Conservation (phyloP, 2,329 filamentous ascomycete species). For the Cladophialophora immunda region DNA sequence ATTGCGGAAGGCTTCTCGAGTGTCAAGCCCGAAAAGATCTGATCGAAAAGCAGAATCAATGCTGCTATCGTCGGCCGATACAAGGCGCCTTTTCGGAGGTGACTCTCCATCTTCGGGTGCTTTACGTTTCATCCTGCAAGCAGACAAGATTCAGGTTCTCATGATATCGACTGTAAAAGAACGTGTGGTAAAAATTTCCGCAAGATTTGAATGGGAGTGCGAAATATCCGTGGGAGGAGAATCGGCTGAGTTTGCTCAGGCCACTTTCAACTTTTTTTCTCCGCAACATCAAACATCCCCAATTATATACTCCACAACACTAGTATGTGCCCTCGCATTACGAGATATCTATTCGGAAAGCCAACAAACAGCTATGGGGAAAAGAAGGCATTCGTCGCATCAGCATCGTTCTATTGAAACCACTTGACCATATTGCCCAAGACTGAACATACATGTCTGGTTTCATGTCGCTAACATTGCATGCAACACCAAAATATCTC, state of each 20-base stretch:
- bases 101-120: conserved; percentile 40
- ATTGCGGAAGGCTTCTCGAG: conserved; percentile 53
- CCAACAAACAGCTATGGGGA: no score
- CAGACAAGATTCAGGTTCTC: not conserved
- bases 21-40: conserved; percentile 53
- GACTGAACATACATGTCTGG: not conserved
- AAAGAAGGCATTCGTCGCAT: no score
- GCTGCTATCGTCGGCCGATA: conserved; percentile 27
- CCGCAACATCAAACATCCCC: not conserved
- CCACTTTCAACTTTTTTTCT: not conserved
- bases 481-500: not conserved
- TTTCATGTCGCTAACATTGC: not conserved
- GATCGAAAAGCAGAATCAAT: conserved; percentile 53
- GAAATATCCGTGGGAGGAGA: not conserved
- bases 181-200: not conserved
- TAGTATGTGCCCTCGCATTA: no score
- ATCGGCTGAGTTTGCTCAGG: not conserved
- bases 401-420: not conserved
- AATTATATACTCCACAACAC: no score
- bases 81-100: conserved; percentile 37
- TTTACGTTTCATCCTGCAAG: conserved; percentile 52
- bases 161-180: not conserved
- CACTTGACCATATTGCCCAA: not conserved
- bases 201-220: not conserved
- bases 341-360: not conserved